Evolutionary conservation across 192 early-diverging fungal genomes (phyloP), one percentile per base, ranked within the genome.

Genomic region (Podila epicladia): DNA sequence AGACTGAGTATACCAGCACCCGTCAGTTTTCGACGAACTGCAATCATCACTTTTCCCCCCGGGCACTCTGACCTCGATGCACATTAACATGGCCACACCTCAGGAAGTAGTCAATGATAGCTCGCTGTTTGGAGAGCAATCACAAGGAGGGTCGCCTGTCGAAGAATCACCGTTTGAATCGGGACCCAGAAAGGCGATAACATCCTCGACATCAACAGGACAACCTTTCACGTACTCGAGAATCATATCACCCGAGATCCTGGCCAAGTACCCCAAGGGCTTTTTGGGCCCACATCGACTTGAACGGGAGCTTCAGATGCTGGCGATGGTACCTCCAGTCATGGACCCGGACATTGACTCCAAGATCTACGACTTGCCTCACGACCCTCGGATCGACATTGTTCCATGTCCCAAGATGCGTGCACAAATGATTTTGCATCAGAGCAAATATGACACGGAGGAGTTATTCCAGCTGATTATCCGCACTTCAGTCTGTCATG

Each of bases 391-490:
- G 50, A 82, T 85, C 35, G 78, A 74, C 12, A 19, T 85, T 22
- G 58, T 85, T 3, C 78, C 84, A 5, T 85, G 84, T 65, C 72
- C 80, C 8, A 74, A 82, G 41, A 53, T 85, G 26, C 55, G 75
- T 20, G 76, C 84, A 0, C 73, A 82, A 37, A 85, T 85, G 78
- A 85, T 85, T 68, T 66, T 82, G 32, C 73, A 82, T 60, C 74
- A 73, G 17, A 45, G 61, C 64, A 70, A 74, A 33, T 82, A 77
- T 48, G 69, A 82, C 53, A 28, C 74, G 9, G 71, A 82, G 3
- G 71, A 82, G 51, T 24, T 85, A 9, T 73, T 69, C 26, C 71
- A 85, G 5, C 32, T 85, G 37, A 22, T 85, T 31, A 48, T 74
- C 2, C 58, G 71, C 2, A 64, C 67, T 19, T 71, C 84, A 0